Percentiles rank a stretch among this genome's conserved stretches.
phyloP scores from a whole-genome alignment of 306 rosid genomes.

The Lablab purpureus region DNA sequence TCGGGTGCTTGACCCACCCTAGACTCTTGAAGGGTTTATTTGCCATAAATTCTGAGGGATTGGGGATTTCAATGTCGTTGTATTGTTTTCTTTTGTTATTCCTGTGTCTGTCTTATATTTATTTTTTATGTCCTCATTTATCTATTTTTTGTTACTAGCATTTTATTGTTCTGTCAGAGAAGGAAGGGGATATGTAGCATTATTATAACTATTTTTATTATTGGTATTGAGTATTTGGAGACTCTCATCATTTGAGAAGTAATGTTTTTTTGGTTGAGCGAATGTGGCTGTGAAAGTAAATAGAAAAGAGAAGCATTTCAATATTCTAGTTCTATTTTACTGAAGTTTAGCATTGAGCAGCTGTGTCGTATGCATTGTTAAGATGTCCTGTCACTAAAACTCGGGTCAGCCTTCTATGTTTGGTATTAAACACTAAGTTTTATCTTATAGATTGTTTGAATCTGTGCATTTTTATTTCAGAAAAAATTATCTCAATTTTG shows the following conservation, averaged over 20 bases:
- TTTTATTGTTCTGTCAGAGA: neutral
- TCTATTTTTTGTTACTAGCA: neutral
- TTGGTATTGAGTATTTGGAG: neutral
- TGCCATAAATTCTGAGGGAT: neutral
- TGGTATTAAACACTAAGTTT: slow-evolving; percentile 3
- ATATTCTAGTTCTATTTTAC: neutral
- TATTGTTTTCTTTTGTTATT: slow-evolving; percentile 1
- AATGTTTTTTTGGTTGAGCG: neutral
- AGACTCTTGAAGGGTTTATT: slow-evolving; percentile 24
- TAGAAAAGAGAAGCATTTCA: neutral
- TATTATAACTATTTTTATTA: neutral
- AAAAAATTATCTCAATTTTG: neutral
- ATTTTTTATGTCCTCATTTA: slow-evolving; percentile 10
- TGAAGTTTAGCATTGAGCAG: slow-evolving; percentile 4
- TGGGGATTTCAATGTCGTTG: neutral
- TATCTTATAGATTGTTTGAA: slow-evolving; percentile 18
- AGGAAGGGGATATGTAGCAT: neutral
- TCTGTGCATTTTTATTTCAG: neutral
- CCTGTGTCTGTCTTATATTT: neutral
- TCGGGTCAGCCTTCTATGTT: neutral
- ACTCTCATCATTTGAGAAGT: neutral
- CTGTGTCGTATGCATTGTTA: slow-evolving; percentile 7
- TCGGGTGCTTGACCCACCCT: slow-evolving; percentile 9
- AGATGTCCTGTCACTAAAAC: neutral
- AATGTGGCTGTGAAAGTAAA: neutral